Evolutionary conservation across 176 grass and related monocot genomes (phyloP), one percentile per base, ranked within the genome.

Genomic region (Juncus inflexus): DNA sequence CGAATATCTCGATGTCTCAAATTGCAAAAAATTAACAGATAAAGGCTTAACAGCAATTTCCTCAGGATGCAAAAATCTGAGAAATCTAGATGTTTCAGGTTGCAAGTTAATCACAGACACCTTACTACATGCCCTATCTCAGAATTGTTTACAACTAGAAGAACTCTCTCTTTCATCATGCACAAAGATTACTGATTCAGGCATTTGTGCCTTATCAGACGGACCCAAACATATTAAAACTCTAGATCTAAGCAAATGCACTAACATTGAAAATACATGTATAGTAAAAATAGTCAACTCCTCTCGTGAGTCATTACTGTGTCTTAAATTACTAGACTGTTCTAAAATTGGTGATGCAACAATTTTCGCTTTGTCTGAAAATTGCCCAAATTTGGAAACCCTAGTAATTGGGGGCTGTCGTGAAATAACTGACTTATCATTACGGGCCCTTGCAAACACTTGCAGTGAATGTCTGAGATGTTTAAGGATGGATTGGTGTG

Each of bases 181-280:
- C 77, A 70, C 40, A 50, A 69, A 58, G 15, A 78, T 97, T 81
- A 97, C 85, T 42, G 77, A 97, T 75, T 19, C 64, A 40, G 92
- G 92, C 15, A 78, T 97, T 64, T 77, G 70, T 53, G 51, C 57
- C 43, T 77, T 97, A 38, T 80, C 87, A 7, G 67, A 86, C 57
- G 92, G 87, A n/a, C 83, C 87, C 58, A 79, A 8, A 59, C 36
- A 63, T 76, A 86, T 97, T 15, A 89, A 79, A 62, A 58, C 40
- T 19, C 60, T 97, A 57, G 92, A 97, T 67, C 39, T 97, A 74
- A 97, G 83, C 66, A 91, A 91, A 67, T 96, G 92, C 77, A 80
- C 56, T 41, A 89, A 96, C 77, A 78, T 97, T 69, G 75, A 79
- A 12, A 87, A 91, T 84, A 28, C 42, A 40, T 87, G 94, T 78